Evolutionary conservation across 805 yeast genomes (phyloP), one percentile per base, ranked within the genome.

Genomic region (Metschnikowia reukaufii): DNA sequence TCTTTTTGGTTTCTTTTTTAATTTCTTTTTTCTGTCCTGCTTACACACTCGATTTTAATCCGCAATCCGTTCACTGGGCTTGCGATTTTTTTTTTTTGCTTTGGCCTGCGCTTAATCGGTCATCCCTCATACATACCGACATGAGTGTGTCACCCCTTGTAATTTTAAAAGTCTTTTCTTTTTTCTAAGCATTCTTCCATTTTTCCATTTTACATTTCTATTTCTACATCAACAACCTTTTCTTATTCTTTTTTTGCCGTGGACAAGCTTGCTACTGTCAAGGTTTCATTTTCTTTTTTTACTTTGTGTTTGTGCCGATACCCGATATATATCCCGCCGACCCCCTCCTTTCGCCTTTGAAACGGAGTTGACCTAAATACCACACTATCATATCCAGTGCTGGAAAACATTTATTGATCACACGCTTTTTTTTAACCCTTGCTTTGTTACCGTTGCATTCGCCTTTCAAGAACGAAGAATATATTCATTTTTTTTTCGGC

Each of bases 21-120:
- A 32, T 34, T 41, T 39, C 36, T 20, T 33, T 42, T 37, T 39
- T 39, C 35, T 46, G 45, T 33, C 45, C 46, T 36, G 47, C 42
- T 36, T 39, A 39, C 46, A 32, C 44, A 34, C 34, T 18, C 20
- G 29, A 19, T 19, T 36, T 17, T 18, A 5, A 43, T 37, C 34
- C 47, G 42, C 46, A 41, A 41, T 31, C 35, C 44, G 23, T 36
- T 15, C 33, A 16, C 17, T n/a, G 32, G 19, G 30, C 37, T 30
- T 36, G 47, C 47, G 47, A 36, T 36, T 37, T 43, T 43, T 25
- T 25, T 25, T 25, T 25, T 25, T 25, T 25, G 29, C 29, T 25
- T 30, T 13, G 37, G 38, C 33, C 47, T 36, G 41, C 38, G 38
- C 38, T 37, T 27, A 34, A 34, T 34, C 41, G 41, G 46, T 43